Evolutionary conservation across 208 protist species (phyloP).

Genomic region (Angomonas ambiguus): DNA sequence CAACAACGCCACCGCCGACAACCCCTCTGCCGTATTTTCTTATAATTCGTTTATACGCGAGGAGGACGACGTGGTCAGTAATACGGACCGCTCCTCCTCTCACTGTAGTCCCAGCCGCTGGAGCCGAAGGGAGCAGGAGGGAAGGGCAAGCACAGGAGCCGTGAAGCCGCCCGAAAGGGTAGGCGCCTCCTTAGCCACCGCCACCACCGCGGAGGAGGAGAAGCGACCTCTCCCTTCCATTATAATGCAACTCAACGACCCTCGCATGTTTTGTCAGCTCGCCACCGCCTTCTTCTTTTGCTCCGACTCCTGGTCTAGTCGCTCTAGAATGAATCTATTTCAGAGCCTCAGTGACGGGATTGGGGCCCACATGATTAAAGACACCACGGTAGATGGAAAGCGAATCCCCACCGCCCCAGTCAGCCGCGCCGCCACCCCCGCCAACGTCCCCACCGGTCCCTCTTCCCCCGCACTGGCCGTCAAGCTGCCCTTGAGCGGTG

Average conservation of each 20-base stretch:
- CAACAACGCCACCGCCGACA: neutral
- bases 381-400: neutral
- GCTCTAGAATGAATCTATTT: constrained; percentile 14
- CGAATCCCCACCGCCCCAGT: neutral
- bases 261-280: constrained; percentile 36
- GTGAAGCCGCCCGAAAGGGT: too few relatives aligned
- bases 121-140: neutral
- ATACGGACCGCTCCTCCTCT: neutral
- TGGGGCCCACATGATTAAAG: constrained; percentile 1
- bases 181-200: too few relatives aligned
- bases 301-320: constrained; percentile 34
- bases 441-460: neutral
- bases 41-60: neutral
- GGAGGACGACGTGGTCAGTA: neutral
- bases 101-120: neutral
- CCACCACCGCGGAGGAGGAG: neutral
- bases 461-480: neutral
- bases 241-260: neutral
- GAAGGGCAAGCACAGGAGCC: neutral
- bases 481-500: too few relatives aligned
- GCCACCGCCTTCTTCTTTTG: constrained; percentile 71
- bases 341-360: neutral
- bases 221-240: neutral
- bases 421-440: neutral
- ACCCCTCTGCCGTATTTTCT: neutral